These are phyloP conservation scores for Psidium guajava DNA, from an alignment of 345 rosid species.

Conservation along the genomic window DNA sequence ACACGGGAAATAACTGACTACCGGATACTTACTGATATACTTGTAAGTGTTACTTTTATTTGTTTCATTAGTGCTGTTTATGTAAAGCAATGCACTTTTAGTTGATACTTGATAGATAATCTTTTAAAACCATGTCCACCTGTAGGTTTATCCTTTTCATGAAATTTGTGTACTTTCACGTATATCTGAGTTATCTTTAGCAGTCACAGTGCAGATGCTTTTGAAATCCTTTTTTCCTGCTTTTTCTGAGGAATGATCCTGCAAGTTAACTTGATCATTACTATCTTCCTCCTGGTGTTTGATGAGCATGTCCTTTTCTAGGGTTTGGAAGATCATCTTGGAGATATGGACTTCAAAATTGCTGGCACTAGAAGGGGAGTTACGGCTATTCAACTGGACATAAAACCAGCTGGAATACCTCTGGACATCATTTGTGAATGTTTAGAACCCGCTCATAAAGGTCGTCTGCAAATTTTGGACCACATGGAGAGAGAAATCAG, in stretches of 20 bases:
- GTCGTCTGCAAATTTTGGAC: slow-evolving; percentile 85
- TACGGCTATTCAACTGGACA: slow-evolving; percentile 91
- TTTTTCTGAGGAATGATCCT: not conserved
- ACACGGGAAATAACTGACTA: slow-evolving; percentile 70
- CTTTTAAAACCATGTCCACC: not conserved
- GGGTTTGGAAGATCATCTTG: slow-evolving; percentile 98
- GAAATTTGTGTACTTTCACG: not conserved
- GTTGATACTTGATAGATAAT: not conserved
- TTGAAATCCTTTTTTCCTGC: not conserved
- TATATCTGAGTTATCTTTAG: not conserved
- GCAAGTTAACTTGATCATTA: not conserved
- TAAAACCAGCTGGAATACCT: slow-evolving; percentile 98
- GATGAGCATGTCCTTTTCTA: slow-evolving; percentile 11
- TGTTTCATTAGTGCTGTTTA: not conserved
- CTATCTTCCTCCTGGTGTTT: not conserved
- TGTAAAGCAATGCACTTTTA: not conserved
- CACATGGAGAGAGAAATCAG: slow-evolving; percentile 75
- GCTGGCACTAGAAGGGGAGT: slow-evolving; percentile 90
- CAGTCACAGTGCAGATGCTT: not conserved
- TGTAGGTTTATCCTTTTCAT: not conserved
- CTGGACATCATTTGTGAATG: slow-evolving; percentile 82
- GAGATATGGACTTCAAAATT: slow-evolving; percentile 98
- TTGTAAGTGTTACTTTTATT: slow-evolving; percentile 36
- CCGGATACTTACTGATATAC: slow-evolving; percentile 80
- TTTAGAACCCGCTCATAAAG: slow-evolving; percentile 73